These are phyloP conservation scores for Sugiyamaella castrensis DNA, from an alignment of 1,139 yeast species.

Conservation along the genomic window DNA sequence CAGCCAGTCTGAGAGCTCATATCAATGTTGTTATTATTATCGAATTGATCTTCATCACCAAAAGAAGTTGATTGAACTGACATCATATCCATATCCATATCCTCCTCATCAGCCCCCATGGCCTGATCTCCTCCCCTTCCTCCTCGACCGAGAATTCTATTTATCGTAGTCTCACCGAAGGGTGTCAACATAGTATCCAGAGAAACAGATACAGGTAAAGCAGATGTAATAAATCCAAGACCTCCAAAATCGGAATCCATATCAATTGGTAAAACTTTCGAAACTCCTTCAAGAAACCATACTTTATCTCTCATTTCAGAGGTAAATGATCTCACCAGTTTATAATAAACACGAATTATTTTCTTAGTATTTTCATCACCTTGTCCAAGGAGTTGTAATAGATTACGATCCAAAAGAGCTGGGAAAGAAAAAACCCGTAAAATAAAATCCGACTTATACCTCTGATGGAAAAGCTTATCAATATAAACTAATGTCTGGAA, in stretches of 20 bases:
- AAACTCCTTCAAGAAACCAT: constrained; percentile 93
- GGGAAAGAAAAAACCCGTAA: constrained; percentile 90
- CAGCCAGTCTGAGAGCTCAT: too few species aligned
- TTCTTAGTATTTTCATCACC: constrained; percentile 88
- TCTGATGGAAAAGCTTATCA: constrained; percentile 73
- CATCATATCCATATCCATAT: too few species aligned
- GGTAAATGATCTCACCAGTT: constrained; percentile 73
- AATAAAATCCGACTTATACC: constrained; percentile 81
- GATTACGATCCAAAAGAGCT: constrained; percentile 77
- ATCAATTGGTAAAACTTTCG: constrained; percentile 59
- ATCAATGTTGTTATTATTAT: too few species aligned
- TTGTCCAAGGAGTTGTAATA: constrained; percentile 69
- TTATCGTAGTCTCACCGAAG: constrained; percentile 3
- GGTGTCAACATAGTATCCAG: constrained; percentile 10
- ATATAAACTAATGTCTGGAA: constrained; percentile 80
- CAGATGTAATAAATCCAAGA: constrained; percentile 38
- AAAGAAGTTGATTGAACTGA: too few species aligned
- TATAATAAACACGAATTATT: constrained; percentile 84
- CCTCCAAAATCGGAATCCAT: constrained; percentile 40
- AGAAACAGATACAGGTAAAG: constrained; percentile 30
- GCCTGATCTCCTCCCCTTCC: too few species aligned
- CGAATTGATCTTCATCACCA: too few species aligned
- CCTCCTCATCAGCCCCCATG: too few species aligned
- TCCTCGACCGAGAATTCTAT: too few species aligned
- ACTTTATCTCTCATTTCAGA: constrained; percentile 84